Conservation (phyloP, 768 basidiomycete genomes). For the Russula foetens region DNA sequence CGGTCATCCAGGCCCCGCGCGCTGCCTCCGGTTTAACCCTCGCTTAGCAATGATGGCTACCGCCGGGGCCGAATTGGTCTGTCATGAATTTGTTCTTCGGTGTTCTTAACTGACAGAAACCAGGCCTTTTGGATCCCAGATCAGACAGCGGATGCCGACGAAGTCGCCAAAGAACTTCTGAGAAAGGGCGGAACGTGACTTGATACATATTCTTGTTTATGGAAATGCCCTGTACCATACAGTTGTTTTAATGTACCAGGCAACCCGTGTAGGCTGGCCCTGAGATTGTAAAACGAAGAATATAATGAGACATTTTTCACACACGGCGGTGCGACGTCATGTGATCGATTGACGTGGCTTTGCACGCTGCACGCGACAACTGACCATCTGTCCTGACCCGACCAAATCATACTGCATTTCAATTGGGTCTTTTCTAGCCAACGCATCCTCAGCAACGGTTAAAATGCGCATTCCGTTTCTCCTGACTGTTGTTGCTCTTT, state of each 20-base stretch:
- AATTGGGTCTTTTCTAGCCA: not conserved
- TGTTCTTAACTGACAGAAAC: not conserved
- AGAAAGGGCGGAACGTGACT: conserved; percentile 37
- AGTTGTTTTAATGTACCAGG: not conserved
- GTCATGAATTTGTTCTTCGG: conserved; percentile 19
- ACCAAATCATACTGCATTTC: not conserved
- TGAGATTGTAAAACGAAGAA: not conserved
- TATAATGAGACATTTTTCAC: not conserved
- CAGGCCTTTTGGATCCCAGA: conserved; percentile 66
- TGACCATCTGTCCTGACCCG: not conserved
- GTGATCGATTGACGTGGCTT: conserved; percentile 15
- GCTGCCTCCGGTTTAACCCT: conserved; percentile 89
- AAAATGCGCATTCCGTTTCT: conserved; percentile 19
- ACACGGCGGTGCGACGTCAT: not conserved
- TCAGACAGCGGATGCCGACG: conserved; percentile 56
- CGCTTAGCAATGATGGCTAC: conserved; percentile 80
- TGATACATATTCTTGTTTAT: not conserved
- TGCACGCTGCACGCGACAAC: not conserved
- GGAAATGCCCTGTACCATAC: not conserved
- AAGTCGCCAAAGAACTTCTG: conserved; percentile 60
- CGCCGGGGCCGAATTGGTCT: conserved; percentile 77
- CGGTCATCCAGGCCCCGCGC: conserved; percentile 74
- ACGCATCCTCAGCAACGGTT: not conserved
- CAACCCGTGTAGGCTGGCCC: not conserved
- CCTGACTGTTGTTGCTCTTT: conserved; percentile 11